Evolutionary conservation across 2,329 filamentous ascomycete genomes (phyloP).

Genomic region (Xylariales sp.): DNA sequence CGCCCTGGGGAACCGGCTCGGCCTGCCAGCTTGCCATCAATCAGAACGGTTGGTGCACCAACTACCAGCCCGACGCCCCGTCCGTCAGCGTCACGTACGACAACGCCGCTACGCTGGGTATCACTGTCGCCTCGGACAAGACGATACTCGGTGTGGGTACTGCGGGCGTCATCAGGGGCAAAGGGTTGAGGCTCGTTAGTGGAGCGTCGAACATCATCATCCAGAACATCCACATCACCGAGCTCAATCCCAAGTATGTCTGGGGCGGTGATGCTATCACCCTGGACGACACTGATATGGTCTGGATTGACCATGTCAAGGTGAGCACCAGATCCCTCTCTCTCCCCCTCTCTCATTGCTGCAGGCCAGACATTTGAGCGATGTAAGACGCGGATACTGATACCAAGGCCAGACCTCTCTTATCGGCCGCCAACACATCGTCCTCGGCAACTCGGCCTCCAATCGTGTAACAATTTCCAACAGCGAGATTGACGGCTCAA

Average conservation of each 20-base stretch:
- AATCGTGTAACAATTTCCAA: conserved; percentile 39
- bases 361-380: too few relatives aligned
- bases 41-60: conserved; percentile 53
- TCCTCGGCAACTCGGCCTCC: conserved; percentile 27
- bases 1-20: conserved; percentile 50
- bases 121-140: conserved; percentile 54
- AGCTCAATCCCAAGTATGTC: conserved; percentile 53
- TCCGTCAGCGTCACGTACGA: conserved; percentile 42
- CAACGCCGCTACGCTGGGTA: conserved; percentile 45
- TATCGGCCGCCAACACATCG: conserved; percentile 39
- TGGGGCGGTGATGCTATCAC: conserved; percentile 58
- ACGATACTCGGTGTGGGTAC: conserved; percentile 48
- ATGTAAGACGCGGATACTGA: background rate
- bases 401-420: conserved; percentile 23
- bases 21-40: conserved; percentile 57
- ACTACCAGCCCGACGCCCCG: conserved; percentile 51
- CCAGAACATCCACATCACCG: conserved; percentile 52
- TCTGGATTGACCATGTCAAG: conserved; percentile 19
- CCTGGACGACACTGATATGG: conserved; percentile 14
- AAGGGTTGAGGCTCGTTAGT: conserved; percentile 47
- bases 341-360: too few relatives aligned
- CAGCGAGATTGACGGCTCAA: conserved; percentile 38
- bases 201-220: conserved; percentile 50
- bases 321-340: conserved; percentile 3
- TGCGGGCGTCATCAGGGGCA: conserved; percentile 52